These are phyloP conservation scores for Agaricus subrufescens DNA, from an alignment of 768 basidiomycete species.

Conservation along the genomic window DNA sequence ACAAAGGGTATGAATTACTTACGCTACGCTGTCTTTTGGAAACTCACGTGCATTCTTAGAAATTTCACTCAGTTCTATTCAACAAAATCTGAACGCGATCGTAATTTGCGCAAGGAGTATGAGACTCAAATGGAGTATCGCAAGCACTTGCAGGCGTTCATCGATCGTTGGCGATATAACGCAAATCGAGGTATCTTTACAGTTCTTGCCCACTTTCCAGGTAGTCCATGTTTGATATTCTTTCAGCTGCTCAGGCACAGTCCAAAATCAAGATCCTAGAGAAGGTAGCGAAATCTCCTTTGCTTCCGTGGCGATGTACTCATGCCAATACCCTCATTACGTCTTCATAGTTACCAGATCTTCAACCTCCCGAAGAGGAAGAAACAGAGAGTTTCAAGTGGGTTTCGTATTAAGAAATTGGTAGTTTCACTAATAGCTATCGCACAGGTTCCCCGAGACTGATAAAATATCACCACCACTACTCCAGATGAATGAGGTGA, in stretches of 20 bases:
- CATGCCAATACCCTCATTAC: background rate
- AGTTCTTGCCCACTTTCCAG: background rate
- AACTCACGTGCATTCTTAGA: conserved; percentile 28
- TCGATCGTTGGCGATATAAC: conserved; percentile 97
- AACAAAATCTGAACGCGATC: conserved; percentile 92
- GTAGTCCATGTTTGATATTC: background rate
- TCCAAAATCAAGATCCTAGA: conserved; percentile 72
- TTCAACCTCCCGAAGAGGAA: conserved; percentile 88
- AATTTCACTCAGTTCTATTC: conserved; percentile 99
- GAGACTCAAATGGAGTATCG: conserved; percentile 95
- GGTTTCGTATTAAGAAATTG: conserved; percentile 4
- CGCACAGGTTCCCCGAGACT: conserved; percentile 79
- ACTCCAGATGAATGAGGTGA: conserved; percentile 86
- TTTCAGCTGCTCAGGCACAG: conserved; percentile 78
- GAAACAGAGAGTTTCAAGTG: conserved; percentile 92
- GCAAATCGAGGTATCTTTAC: conserved; percentile 75
- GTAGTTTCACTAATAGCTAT: background rate
- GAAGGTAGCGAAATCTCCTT: conserved; percentile 42
- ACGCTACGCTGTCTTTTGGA: background rate
- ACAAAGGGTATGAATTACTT: conserved; percentile 70
- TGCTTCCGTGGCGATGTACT: background rate
- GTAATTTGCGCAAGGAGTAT: conserved; percentile 90
- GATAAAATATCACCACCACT: conserved; percentile 98
- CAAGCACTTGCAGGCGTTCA: conserved; percentile 94
- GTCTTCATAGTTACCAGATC: conserved; percentile 69